Percentiles rank a stretch among this genome's conserved stretches.
These are phyloP conservation scores for Aspergillus transmontanensis DNA, from an alignment of 2,329 filamentous ascomycete genomes.

Conservation along the genomic window DNA sequence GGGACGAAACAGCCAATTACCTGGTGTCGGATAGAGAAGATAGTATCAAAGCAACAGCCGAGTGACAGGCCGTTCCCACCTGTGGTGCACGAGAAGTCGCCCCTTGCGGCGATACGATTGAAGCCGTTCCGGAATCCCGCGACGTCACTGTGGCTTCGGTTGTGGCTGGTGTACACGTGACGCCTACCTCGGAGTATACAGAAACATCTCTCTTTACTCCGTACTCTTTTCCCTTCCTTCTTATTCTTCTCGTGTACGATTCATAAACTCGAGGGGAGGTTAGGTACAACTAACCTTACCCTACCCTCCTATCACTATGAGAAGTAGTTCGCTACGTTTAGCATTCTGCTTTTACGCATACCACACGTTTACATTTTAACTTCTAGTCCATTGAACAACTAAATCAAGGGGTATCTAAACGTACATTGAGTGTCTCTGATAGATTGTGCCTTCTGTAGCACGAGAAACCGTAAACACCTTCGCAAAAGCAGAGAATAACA, in stretches of 20 bases:
- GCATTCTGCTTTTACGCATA: too few species aligned
- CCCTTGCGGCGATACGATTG: conserved; percentile 7
- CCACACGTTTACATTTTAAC: not conserved
- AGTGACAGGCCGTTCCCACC: not conserved
- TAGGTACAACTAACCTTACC: too few species aligned
- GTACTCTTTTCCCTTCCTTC: too few species aligned
- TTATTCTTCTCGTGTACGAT: too few species aligned
- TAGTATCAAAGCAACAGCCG: not conserved
- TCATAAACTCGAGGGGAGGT: too few species aligned
- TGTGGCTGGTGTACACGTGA: conserved; percentile 12
- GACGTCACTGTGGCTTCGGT: conserved; percentile 10
- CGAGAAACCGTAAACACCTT: not conserved
- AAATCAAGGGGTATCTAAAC: conserved; percentile 38
- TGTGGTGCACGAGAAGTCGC: conserved; percentile 1
- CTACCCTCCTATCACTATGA: too few species aligned
- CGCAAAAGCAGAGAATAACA: not conserved
- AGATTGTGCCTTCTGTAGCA: not conserved
- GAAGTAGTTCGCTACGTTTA: too few species aligned
- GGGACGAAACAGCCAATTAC: not conserved
- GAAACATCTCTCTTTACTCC: too few species aligned
- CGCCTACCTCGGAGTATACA: not conserved
- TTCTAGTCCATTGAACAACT: not conserved
- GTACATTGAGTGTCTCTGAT: conserved; percentile 25
- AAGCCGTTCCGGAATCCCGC: not conserved
- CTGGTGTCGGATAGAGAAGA: not conserved